A percentile compares a stretch with the other conserved stretches of the same genome.
phyloP scores from a whole-genome alignment of 805 yeast genomes.

The Grigorovia transvaalensis region DNA sequence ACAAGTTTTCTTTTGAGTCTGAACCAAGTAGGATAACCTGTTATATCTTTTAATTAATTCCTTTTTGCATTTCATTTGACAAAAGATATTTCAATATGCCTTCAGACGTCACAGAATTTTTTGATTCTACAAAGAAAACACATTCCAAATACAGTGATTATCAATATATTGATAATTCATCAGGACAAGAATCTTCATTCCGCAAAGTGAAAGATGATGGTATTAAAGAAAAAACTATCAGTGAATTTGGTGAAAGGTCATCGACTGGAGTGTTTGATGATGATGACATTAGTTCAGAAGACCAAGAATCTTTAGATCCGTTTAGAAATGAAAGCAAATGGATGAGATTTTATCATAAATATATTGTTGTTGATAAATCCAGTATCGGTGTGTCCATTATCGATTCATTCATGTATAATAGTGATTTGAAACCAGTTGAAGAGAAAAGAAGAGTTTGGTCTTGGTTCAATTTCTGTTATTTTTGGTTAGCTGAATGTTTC shows the following conservation, averaged over 20 bases:
- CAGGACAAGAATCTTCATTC: slow-evolving; percentile 1
- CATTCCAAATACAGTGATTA: slow-evolving; percentile 7
- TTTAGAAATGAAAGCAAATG: slow-evolving; percentile 9
- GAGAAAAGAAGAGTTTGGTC: slow-evolving; percentile 65
- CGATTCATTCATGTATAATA: slow-evolving; percentile 48
- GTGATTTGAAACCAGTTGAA: slow-evolving; percentile 76
- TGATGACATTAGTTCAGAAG: not conserved
- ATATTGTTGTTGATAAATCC: slow-evolving; percentile 19
- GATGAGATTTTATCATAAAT: slow-evolving; percentile 16
- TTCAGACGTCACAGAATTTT: slow-evolving; percentile 8
- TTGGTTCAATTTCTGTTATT: slow-evolving; percentile 70
- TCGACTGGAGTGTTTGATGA: slow-evolving; percentile 1
- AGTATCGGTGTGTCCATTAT: slow-evolving; percentile 28
- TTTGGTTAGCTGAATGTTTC: slow-evolving; percentile 87
- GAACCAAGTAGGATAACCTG: not conserved
- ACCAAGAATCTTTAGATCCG: not conserved
- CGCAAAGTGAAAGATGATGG: not conserved
- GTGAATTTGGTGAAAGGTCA: not conserved
- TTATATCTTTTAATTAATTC: not conserved
- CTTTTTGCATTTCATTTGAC: not conserved
- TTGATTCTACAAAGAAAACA: slow-evolving; percentile 3
- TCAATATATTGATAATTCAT: slow-evolving; percentile 4
- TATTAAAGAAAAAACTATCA: not conserved
- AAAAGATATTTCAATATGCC: slow-evolving; percentile 4
- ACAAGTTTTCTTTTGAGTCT: not conserved